phyloP scores from a whole-genome alignment of 1,284 basidiomycete genomes.

The Hemileia vastatrix region DNA sequence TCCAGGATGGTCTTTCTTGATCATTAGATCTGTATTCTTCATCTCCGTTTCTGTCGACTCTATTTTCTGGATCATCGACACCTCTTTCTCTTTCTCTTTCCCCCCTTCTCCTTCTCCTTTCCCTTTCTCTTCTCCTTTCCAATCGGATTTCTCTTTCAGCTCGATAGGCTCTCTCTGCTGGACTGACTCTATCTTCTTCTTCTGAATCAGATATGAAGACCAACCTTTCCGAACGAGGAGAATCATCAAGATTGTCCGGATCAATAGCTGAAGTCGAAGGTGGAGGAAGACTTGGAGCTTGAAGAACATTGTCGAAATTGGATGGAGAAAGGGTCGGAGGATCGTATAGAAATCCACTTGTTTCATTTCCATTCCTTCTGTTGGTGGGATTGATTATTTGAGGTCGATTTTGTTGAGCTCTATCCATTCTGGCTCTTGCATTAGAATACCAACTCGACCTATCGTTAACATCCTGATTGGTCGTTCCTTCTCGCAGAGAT shows the following conservation, averaged over 20 bases:
- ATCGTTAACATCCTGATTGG: too few relatives aligned
- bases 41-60: too few relatives aligned
- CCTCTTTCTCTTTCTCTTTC: too few relatives aligned
- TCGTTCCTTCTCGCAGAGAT: too few relatives aligned
- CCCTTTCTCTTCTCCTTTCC: not conserved
- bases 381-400: not conserved
- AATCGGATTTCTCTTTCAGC: not conserved
- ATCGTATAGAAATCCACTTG: not conserved
- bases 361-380: not conserved
- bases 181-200: not conserved
- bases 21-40: not conserved
- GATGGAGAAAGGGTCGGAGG: too few relatives aligned
- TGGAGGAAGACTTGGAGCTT: not conserved
- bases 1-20: not conserved
- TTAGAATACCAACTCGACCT: too few relatives aligned
- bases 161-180: not conserved
- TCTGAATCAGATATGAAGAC: not conserved
- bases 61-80: too few relatives aligned
- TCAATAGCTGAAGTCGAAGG: too few relatives aligned
- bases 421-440: too few relatives aligned
- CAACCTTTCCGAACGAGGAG: not conserved
- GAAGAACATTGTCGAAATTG: not conserved
- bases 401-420: too few relatives aligned
- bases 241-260: too few relatives aligned
- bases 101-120: not conserved